These are phyloP conservation scores for Fusarium phyllophilum DNA, from an alignment of 2,329 filamentous ascomycete genomes.

Conservation along the genomic window DNA sequence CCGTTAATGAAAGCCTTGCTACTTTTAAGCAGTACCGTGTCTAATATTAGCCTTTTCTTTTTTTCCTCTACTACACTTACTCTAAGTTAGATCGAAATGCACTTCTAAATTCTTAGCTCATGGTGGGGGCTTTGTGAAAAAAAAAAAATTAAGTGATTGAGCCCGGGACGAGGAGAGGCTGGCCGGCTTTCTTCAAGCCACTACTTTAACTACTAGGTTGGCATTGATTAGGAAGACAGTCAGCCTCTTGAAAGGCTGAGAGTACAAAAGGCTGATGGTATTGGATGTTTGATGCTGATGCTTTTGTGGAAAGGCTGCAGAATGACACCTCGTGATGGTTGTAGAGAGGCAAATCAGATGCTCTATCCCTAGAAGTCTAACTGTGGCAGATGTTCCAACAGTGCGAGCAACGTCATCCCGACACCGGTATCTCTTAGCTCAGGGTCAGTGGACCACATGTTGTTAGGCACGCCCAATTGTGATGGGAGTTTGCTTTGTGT, in stretches of 20 bases:
- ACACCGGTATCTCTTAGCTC: conserved; percentile 5
- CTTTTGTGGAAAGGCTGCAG: conserved; percentile 6
- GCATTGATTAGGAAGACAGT: neutral
- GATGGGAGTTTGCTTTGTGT: conserved; percentile 5
- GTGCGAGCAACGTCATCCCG: conserved; percentile 33
- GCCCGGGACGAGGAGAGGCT: conserved; percentile 5
- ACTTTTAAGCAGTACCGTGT: conserved; percentile 6
- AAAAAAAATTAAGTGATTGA: neutral
- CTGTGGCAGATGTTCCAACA: conserved; percentile 33
- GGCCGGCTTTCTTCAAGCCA: conserved; percentile 16
- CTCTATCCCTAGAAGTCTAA: neutral
- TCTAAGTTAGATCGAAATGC: conserved; percentile 15
- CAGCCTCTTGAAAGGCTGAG: conserved; percentile 12
- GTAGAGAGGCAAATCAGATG: conserved; percentile 10
- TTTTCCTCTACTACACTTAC: neutral
- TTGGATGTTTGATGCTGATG: conserved; percentile 4
- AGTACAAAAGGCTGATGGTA: neutral
- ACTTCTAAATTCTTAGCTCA: conserved; percentile 30
- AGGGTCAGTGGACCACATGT: conserved; percentile 20
- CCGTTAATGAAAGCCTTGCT: neutral
- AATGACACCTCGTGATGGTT: conserved; percentile 16
- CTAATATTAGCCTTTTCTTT: conserved; percentile 22
- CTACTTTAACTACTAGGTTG: neutral
- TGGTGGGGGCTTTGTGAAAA: conserved; percentile 25
- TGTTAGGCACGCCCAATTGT: conserved; percentile 18